Evolutionary conservation across 371 early-diverging fungal genomes (phyloP), one percentile per base, ranked within the genome.

Genomic region (Rhizopus arrhizus): DNA sequence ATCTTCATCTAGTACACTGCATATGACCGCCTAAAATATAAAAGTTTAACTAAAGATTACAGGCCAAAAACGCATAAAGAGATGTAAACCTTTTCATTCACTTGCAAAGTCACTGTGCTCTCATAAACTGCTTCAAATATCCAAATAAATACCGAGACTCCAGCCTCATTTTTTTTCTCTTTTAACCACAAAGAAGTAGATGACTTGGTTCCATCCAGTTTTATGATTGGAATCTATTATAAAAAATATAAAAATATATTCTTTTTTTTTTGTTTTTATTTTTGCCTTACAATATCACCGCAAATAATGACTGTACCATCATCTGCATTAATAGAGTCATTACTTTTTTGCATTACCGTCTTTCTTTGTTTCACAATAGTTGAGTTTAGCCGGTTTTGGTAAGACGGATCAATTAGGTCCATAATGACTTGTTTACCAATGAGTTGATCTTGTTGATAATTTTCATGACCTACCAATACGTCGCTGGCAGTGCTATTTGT

Each of bases 101-200:
- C 65, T 22, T 64, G 50, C 13, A 76, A 51, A 40, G 67, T 66
- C 11, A 82, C 79, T 7, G 78, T 72, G 3, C 74, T 79, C 64
- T 87, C 87, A 49, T 82, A 78, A 31, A 87, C 86, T 61, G 85
- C 86, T 70, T 89, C 87, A 69, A 89, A 84, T 15, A 89, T 85
- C 89, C 89, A 89, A 13, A 89, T 89, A 49, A 81, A 82, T 10
- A 89, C 74, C n/a, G 75, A 66, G 13, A 71, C 64, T 4, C 85
- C 85, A 13, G 69, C 42, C 53, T 81, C 76, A 41, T 82, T 83
- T 33, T 66, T 73, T 56, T 84, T 83, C 50, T 80, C 83, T 58
- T 89, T 89, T 41, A 89, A 72, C 89, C 89, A 89, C 13, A 89
- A 68, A 3, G 86, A 85, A 33, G 87, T 85, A 13, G 89, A 85